These are phyloP conservation scores for Ophiocordyceps unilateralis DNA, from an alignment of 2,329 filamentous ascomycete species.

Conservation along the genomic window DNA sequence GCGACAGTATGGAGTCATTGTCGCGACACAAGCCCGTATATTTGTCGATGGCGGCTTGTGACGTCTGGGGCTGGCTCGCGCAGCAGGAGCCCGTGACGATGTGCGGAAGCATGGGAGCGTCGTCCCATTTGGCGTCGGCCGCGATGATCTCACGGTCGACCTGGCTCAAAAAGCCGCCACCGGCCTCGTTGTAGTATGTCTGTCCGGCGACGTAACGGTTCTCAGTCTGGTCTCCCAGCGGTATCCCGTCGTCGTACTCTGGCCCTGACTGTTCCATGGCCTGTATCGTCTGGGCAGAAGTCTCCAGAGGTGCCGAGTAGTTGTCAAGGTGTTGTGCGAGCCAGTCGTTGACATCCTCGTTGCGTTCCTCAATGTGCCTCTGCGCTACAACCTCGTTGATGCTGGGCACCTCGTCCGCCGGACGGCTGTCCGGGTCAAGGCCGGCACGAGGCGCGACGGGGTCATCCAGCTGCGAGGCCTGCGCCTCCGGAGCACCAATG, in stretches of 20 bases:
- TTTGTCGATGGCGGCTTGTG: slow-evolving; percentile 34
- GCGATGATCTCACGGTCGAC: slow-evolving; percentile 33
- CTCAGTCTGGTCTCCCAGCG: slow-evolving; percentile 27
- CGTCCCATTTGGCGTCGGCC: slow-evolving; percentile 28
- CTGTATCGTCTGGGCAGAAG: slow-evolving; percentile 8
- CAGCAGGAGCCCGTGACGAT: slow-evolving; percentile 19
- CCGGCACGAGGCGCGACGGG: slow-evolving; percentile 24
- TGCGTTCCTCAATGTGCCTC: slow-evolving; percentile 26
- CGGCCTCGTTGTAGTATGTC: slow-evolving; percentile 26
- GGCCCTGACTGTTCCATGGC: slow-evolving; percentile 6
- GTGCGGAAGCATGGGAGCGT: slow-evolving; percentile 26
- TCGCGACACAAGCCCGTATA: slow-evolving; percentile 35
- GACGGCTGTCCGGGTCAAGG: slow-evolving; percentile 27
- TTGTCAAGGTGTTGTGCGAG: slow-evolving; percentile 18
- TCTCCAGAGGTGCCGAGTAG: slow-evolving; percentile 10
- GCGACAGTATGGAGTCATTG: slow-evolving; percentile 40
- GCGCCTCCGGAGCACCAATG: slow-evolving; percentile 16
- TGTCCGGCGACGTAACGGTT: slow-evolving; percentile 32
- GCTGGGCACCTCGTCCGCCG: slow-evolving; percentile 25
- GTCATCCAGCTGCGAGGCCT: slow-evolving; percentile 24
- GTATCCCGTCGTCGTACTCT: slow-evolving; percentile 24
- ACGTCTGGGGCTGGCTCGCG: slow-evolving; percentile 28
- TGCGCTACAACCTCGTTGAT: slow-evolving; percentile 29
- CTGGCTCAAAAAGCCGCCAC: slow-evolving; percentile 24
- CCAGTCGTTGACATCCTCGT: slow-evolving; percentile 34